Evolutionary conservation across 1,284 basidiomycete genomes (phyloP), one percentile per base, ranked within the genome.

Genomic region (Microbotryum violaceum): DNA sequence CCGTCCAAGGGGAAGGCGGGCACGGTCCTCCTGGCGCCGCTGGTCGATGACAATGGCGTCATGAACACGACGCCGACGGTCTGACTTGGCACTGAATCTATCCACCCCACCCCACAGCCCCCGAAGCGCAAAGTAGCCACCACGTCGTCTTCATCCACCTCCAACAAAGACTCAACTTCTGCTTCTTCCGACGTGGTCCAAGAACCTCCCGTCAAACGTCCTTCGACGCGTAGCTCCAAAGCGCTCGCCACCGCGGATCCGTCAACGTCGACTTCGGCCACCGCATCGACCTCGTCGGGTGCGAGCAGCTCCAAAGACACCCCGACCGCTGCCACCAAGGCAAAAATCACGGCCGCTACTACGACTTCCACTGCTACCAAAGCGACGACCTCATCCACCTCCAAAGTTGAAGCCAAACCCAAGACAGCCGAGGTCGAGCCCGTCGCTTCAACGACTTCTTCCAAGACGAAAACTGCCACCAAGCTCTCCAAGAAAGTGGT

Each of bases 101-200:
- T 4, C 37, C 21, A 25, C 3, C 52, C 6, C 53, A 3, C 20
- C 14, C 23, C 10, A 10, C 60, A 65, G 63, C 16, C 66, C 21
- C 47, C 61, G 37, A 67, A 67, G 33, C 61, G 58, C 54, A 65
- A 65, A 31, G 50, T 60, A 20, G 52, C 53, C 16, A 3, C 48
- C 12, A 2, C 49, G 7, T 49, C 48, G 48, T 49, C 48, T 20
- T 49, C 48, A 23, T 49, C 48, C 27, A 6, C 16, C 12, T 23
- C 18, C 1, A 18, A 57, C 8, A 52, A 21, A 21, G 6, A 54
- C 20, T 46, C 52, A 20, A 49, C 46, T 20, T 46, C 55, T 6
- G 50, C 54, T 14, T 20, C 59, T 14, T 20, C 59, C 9, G 62
- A 59, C 45, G 53, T 62, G 37, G 37, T 42, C 16, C 1, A 42